Conservation (phyloP, 495 filamentous ascomycete species). For the Articulospora tetracladia region DNA sequence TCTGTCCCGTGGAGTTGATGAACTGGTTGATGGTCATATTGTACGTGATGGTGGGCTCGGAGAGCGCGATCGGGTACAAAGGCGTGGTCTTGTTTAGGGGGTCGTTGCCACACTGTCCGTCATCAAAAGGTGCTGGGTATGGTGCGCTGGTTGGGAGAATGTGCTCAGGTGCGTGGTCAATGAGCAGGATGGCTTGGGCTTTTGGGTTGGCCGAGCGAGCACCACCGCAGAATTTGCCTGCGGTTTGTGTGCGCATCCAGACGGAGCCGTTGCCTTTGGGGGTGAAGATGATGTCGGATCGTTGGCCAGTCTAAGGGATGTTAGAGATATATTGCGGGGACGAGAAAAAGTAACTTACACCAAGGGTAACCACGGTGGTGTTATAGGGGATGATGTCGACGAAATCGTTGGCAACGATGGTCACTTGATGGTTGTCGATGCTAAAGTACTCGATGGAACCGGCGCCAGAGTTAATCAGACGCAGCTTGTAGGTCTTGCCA, state of each 20-base stretch:
- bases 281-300: constrained; percentile 49
- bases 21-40: not conserved
- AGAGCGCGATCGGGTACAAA: not conserved
- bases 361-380: constrained; percentile 46
- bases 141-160: not conserved
- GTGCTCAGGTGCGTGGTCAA: not conserved
- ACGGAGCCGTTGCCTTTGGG: constrained; percentile 24
- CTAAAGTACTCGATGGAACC: constrained; percentile 43
- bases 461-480: constrained; percentile 51
- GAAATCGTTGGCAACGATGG: constrained; percentile 43
- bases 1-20: not conserved
- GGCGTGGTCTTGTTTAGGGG: not conserved
- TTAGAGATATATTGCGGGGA: not conserved
- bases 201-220: not conserved
- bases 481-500: constrained; percentile 46
- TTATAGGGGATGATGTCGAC: constrained; percentile 46
- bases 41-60: not conserved
- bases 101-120: not conserved
- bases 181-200: not conserved
- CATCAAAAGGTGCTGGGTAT: not conserved
- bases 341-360: constrained; percentile 52
- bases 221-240: not conserved
- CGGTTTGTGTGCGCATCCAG: constrained; percentile 33
- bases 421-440: constrained; percentile 45
- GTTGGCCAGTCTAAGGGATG: constrained; percentile 32